phyloP scores from a whole-genome alignment of 225 moss, liverwort and hornwort species.

The Straminergon stramineum region DNA sequence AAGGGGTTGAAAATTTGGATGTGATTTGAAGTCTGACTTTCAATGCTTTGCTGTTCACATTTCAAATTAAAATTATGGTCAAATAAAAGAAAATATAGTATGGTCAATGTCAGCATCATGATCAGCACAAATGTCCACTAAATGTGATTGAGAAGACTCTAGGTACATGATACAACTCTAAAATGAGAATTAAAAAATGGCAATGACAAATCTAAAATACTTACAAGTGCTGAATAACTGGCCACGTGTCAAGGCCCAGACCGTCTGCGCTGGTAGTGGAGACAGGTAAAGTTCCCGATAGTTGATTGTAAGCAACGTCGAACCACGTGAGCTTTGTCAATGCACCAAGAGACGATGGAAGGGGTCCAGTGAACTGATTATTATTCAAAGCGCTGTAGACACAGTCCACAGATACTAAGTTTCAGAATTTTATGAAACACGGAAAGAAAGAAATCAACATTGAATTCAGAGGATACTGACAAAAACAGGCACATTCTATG shows the following conservation, averaged over 20 bases:
- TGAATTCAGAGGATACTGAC: not conserved
- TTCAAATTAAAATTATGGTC: not conserved
- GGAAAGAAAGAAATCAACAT: not conserved
- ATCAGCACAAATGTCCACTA: not conserved
- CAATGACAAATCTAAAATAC: not conserved
- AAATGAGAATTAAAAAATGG: not conserved
- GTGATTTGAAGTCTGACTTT: not conserved
- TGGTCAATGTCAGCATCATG: not conserved
- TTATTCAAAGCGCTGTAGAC: conserved; percentile 23
- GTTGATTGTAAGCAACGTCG: conserved; percentile 29
- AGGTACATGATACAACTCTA: not conserved
- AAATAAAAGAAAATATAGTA: not conserved
- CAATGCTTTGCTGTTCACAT: not conserved
- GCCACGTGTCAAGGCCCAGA: conserved; percentile 49
- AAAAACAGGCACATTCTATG: not conserved
- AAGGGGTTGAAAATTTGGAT: not conserved
- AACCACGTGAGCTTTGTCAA: conserved; percentile 12
- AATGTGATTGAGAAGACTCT: not conserved
- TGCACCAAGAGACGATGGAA: conserved; percentile 33
- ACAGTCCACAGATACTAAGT: not conserved
- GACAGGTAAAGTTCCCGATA: conserved; percentile 23
- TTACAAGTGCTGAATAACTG: conserved; percentile 28
- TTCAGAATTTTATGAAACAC: not conserved
- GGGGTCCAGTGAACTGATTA: conserved; percentile 1
- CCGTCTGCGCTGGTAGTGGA: conserved; percentile 8